Evolutionary conservation across 768 basidiomycete species (phyloP).

Genomic region (Sistotremastrum suecicum): DNA sequence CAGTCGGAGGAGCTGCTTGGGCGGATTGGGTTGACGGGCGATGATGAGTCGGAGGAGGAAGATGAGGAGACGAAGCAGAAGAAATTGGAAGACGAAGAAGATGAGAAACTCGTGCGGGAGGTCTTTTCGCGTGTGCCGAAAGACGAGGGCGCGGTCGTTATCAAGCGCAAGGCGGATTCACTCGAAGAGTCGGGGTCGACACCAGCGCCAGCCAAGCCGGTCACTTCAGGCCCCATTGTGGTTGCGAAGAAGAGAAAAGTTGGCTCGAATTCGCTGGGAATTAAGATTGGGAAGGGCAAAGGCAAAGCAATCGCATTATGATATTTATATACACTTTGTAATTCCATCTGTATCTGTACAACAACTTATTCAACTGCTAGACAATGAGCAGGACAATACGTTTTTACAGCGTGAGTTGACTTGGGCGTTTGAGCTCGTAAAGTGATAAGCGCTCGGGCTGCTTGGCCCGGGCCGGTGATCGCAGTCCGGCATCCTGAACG

Average conservation of each 20-base stretch:
- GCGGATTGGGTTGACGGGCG: conserved; percentile 34
- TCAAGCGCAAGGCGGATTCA: conserved; percentile 80
- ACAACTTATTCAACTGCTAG: too few relatives aligned
- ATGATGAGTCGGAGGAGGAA: conserved; percentile 37
- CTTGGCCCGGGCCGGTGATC: too few relatives aligned
- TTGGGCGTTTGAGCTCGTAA: too few relatives aligned
- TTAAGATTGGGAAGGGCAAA: conserved; percentile 51
- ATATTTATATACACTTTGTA: too few relatives aligned
- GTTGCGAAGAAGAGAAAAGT: conserved; percentile 46
- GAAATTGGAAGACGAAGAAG: conserved; percentile 72
- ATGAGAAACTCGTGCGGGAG: conserved; percentile 77
- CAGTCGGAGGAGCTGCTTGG: conserved; percentile 48
- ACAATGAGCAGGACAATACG: too few relatives aligned
- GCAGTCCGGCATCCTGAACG: too few relatives aligned
- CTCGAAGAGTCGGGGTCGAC: conserved; percentile 61
- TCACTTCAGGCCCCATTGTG: conserved; percentile 15
- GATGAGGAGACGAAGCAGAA: conserved; percentile 61
- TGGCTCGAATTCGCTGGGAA: conserved; percentile 55
- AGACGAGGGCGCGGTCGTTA: conserved; percentile 34
- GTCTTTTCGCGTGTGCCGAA: conserved; percentile 64
- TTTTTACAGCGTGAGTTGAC: too few relatives aligned
- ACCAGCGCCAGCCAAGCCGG: conserved; percentile 33
- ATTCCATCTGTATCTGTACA: too few relatives aligned
- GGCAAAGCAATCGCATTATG: conserved; percentile 11
- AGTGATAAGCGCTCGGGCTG: too few relatives aligned